phyloP scores from a whole-genome alignment of 2,329 filamentous ascomycete species.

The Neodidymelliopsis sp. region DNA sequence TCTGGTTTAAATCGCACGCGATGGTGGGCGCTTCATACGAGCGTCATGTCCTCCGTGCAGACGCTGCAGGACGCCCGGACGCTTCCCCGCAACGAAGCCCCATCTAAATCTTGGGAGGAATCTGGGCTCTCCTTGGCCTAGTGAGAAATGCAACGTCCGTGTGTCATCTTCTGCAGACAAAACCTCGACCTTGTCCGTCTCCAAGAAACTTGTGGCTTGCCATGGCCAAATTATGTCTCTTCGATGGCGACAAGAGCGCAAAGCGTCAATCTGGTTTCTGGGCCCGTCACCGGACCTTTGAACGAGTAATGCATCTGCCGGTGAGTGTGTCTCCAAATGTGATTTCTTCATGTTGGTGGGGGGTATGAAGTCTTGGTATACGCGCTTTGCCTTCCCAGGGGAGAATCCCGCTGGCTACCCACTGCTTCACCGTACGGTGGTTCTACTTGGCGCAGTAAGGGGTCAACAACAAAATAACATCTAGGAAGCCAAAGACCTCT shows the following conservation, averaged over 20 bases:
- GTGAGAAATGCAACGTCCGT: constrained; percentile 19
- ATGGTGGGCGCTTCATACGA: constrained; percentile 11
- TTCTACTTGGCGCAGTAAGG: not conserved
- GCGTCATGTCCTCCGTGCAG: constrained; percentile 15
- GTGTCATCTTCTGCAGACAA: constrained; percentile 16
- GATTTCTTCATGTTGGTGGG: constrained; percentile 5
- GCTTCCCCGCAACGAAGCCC: constrained; percentile 24
- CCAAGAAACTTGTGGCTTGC: constrained; percentile 37
- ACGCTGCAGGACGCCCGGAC: constrained; percentile 18
- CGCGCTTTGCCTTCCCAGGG: constrained; percentile 14
- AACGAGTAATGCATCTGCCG: constrained; percentile 21
- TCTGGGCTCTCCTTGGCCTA: constrained; percentile 33
- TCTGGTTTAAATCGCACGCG: constrained; percentile 7
- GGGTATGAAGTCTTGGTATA: constrained; percentile 20
- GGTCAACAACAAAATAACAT: not conserved
- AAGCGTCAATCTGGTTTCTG: constrained; percentile 18
- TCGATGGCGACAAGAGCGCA: constrained; percentile 28
- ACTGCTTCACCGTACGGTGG: not conserved
- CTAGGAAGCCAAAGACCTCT: not conserved
- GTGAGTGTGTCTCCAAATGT: constrained; percentile 9
- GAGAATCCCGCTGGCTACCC: constrained; percentile 5
- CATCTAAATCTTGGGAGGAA: constrained; percentile 25
- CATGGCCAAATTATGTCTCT: constrained; percentile 26
- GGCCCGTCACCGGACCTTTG: constrained; percentile 20
- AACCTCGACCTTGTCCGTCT: constrained; percentile 18